Percentiles rank a stretch among this genome's conserved stretches.
These are phyloP conservation scores for Xylaria sp. DNA, from an alignment of 2,329 filamentous ascomycete species.

Conservation along the genomic window DNA sequence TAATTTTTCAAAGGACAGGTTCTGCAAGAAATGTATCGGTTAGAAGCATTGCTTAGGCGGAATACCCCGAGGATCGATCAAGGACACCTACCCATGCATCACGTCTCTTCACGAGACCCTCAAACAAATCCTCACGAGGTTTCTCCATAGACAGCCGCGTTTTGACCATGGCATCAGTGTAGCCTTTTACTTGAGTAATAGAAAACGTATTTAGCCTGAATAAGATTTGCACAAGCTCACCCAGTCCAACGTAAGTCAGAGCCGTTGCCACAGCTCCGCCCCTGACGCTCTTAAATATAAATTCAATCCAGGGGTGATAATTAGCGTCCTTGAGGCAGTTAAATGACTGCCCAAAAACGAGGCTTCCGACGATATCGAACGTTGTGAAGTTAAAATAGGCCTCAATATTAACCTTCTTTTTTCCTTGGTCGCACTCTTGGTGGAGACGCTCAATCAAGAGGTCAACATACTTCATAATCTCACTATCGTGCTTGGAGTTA, in stretches of 20 bases:
- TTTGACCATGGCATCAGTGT: conserved; percentile 42
- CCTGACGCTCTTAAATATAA: conserved; percentile 48
- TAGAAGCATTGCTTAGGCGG: neutral
- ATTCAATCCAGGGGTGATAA: conserved; percentile 50
- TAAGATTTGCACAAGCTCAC: conserved; percentile 40
- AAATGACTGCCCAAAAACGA: conserved; percentile 58
- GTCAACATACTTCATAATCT: conserved; percentile 55
- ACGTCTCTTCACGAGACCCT: conserved; percentile 48
- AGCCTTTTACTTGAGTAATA: conserved; percentile 31
- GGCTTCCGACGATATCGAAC: conserved; percentile 47
- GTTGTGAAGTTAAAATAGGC: conserved; percentile 54
- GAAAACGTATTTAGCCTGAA: conserved; percentile 34
- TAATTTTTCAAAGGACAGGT: conserved; percentile 45
- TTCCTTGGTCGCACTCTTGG: conserved; percentile 46
- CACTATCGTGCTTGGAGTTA: neutral
- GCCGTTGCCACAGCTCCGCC: conserved; percentile 41
- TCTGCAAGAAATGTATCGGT: conserved; percentile 31
- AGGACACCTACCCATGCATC: conserved; percentile 46
- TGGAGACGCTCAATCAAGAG: conserved; percentile 54
- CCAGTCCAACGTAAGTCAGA: conserved; percentile 42
- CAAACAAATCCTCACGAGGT: conserved; percentile 48
- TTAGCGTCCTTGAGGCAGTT: conserved; percentile 49
- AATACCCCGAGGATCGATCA: neutral
- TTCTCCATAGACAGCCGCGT: conserved; percentile 42
- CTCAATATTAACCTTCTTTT: conserved; percentile 48